Evolutionary conservation across 345 rosid species (phyloP).

Genomic region (Pistacia atlantica): DNA sequence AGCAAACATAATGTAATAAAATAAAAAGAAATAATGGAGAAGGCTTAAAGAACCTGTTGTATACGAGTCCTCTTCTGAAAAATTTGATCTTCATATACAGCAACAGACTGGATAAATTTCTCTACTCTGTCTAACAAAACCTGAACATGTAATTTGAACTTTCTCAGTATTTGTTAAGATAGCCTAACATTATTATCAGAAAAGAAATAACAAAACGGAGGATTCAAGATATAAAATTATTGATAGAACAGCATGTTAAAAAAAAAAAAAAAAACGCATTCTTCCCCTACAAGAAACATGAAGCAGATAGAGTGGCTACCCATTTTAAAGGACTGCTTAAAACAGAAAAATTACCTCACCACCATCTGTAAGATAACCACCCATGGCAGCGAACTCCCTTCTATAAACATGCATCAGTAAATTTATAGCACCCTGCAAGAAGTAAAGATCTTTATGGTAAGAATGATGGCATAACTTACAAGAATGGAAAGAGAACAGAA

Average conservation of each 20-base stretch:
- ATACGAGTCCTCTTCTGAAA: conserved; percentile 95
- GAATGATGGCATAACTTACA: conserved; percentile 11
- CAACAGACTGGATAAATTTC: conserved; percentile 81
- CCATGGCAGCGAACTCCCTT: conserved; percentile 87
- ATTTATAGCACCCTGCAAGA: conserved; percentile 89
- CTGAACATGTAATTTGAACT: conserved; percentile 35
- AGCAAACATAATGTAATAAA: neutral
- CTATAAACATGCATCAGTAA: conserved; percentile 87
- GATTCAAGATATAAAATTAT: neutral
- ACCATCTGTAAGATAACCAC: conserved; percentile 96
- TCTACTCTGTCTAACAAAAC: conserved; percentile 84
- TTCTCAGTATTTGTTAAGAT: neutral
- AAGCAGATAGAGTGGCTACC: neutral
- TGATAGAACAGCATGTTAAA: neutral
- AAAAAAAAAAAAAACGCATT: neutral
- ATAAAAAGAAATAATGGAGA: neutral
- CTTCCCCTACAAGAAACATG: neutral
- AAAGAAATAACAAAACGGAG: neutral
- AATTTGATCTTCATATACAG: conserved; percentile 88
- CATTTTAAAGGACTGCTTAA: neutral
- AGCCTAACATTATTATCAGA: neutral
- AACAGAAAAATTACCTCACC: conserved; percentile 77
- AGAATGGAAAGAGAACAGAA: neutral
- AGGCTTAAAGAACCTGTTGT: conserved; percentile 59
- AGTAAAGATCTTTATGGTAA: conserved; percentile 23